Percentiles rank a stretch among this genome's conserved stretches.
These are phyloP conservation scores for Candida manassasensis DNA, from an alignment of 805 yeast genomes.

Conservation along the genomic window DNA sequence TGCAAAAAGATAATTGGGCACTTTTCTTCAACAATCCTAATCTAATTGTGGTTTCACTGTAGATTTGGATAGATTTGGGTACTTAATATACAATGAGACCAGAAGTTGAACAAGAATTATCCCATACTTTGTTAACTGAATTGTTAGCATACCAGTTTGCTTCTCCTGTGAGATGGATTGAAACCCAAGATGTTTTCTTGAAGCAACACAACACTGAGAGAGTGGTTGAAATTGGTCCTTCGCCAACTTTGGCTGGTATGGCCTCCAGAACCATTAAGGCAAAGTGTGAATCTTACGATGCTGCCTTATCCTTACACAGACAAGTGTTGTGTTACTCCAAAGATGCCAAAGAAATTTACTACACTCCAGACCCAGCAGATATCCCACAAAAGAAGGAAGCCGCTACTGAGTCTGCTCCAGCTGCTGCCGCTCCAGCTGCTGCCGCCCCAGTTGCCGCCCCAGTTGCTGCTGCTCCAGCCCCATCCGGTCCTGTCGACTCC, in stretches of 20 bases:
- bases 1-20: too few relatives aligned
- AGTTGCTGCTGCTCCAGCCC: constrained; percentile 58
- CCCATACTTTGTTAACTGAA: constrained; percentile 91
- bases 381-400: constrained; percentile 32
- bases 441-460: constrained; percentile 57
- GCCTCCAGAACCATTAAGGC: constrained; percentile 93
- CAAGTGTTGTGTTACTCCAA: constrained; percentile 93
- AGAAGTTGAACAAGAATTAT: constrained; percentile 95
- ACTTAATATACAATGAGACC: constrained; percentile 57
- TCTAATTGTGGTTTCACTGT: too few relatives aligned
- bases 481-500: constrained; percentile 77
- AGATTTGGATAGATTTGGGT: too few relatives aligned
- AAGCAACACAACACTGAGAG: constrained; percentile 94
- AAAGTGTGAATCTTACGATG: constrained; percentile 96
- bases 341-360: constrained; percentile 94
- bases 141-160: constrained; percentile 98
- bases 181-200: constrained; percentile 96
- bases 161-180: constrained; percentile 99
- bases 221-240: constrained; percentile 97
- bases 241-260: constrained; percentile 98
- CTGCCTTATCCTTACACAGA: constrained; percentile 89
- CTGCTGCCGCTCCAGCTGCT: constrained; percentile 49
- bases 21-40: too few relatives aligned
- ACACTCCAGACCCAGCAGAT: constrained; percentile 77
- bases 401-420: constrained; percentile 46